Percentiles rank a stretch among this genome's conserved stretches.
phyloP scores from a whole-genome alignment of 75 land plant genomes.

The Pinus taeda region DNA sequence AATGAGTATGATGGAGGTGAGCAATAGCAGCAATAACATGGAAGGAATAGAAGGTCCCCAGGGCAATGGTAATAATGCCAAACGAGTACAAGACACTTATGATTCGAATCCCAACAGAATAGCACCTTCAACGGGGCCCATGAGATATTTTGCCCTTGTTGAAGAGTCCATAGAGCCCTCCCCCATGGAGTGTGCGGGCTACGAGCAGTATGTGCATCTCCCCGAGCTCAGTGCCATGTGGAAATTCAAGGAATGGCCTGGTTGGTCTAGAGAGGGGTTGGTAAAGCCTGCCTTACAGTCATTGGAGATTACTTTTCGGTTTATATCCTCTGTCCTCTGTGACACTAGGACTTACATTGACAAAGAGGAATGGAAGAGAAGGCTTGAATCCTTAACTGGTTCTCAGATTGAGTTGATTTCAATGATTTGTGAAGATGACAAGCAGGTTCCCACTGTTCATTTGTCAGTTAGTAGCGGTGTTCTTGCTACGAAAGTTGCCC shows the following conservation, averaged over 20 bases:
- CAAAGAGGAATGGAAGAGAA: slow-evolving; percentile 53
- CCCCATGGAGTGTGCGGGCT: slow-evolving; percentile 30
- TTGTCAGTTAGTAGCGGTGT: slow-evolving; percentile 20
- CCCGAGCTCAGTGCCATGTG: slow-evolving; percentile 56
- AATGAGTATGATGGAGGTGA: slow-evolving; percentile 8
- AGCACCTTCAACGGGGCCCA: not conserved
- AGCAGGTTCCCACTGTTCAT: slow-evolving; percentile 43
- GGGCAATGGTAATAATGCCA: not conserved
- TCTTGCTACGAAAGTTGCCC: slow-evolving; percentile 31
- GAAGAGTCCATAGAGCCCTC: slow-evolving; percentile 15
- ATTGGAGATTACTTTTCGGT: slow-evolving; percentile 72
- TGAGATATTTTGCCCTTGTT: not conserved
- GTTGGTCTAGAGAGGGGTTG: slow-evolving; percentile 51
- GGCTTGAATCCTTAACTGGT: slow-evolving; percentile 45
- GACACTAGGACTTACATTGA: slow-evolving; percentile 67
- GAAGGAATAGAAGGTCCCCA: slow-evolving; percentile 9
- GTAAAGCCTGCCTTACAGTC: slow-evolving; percentile 64
- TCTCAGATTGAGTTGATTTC: slow-evolving; percentile 60
- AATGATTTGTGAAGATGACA: slow-evolving; percentile 46
- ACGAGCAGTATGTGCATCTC: slow-evolving; percentile 63
- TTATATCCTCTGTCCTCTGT: slow-evolving; percentile 52
- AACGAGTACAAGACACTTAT: not conserved
- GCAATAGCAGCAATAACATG: slow-evolving; percentile 9
- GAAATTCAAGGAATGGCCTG: slow-evolving; percentile 37
- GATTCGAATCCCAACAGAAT: not conserved